A percentile compares a stretch with the other conserved stretches of the same genome.
Evolutionary conservation across 2,329 filamentous ascomycete genomes (phyloP).

Genomic region (Trichoderma sp.): DNA sequence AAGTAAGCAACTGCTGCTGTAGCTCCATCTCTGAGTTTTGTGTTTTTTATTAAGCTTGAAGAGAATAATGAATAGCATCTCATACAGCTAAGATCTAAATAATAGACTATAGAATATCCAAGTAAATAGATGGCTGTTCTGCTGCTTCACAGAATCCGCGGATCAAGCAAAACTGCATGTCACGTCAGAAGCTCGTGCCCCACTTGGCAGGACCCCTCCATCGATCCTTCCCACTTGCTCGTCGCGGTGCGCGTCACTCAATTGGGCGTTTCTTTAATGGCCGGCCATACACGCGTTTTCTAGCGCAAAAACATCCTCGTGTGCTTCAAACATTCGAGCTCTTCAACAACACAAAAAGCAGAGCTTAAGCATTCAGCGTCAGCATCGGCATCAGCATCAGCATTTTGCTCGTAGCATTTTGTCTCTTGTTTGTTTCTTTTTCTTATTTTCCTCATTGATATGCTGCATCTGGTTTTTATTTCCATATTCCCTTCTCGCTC

Average conservation of each 20-base stretch:
- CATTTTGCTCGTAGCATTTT: constrained; percentile 4
- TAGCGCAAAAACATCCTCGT: constrained; percentile 19
- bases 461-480: constrained; percentile 15
- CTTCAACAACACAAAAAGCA: background rate
- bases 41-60: background rate
- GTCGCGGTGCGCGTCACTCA: constrained; percentile 23
- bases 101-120: background rate
- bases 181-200: background rate
- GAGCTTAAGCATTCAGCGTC: too few relatives aligned
- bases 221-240: constrained; percentile 18
- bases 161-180: background rate
- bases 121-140: background rate
- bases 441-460: constrained; percentile 11
- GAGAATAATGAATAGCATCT: background rate
- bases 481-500: background rate
- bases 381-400: background rate
- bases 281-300: constrained; percentile 3
- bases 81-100: background rate
- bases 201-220: constrained; percentile 20
- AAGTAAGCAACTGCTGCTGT: background rate
- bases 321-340: constrained; percentile 3
- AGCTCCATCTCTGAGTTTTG: background rate
- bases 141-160: background rate
- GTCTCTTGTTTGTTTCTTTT: background rate
- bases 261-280: constrained; percentile 15